Conservation (phyloP, 2,329 filamentous ascomycete genomes). For the Berkeleyomyces rouxiae region DNA sequence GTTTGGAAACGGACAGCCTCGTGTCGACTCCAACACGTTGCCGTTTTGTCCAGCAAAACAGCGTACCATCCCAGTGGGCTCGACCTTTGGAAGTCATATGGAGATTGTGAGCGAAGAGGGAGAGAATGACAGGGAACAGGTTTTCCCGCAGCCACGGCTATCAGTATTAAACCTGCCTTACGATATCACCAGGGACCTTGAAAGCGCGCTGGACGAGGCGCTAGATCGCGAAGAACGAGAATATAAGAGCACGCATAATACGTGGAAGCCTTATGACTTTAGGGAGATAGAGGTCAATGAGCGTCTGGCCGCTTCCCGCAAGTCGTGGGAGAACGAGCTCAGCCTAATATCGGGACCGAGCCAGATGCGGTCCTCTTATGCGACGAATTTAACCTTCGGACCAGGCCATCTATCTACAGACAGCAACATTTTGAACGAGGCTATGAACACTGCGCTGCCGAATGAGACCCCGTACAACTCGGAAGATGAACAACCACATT, state of each 20-base stretch:
- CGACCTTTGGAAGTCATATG: neutral
- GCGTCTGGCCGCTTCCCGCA: neutral
- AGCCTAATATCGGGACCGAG: neutral
- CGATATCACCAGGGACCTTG: conserved; percentile 10
- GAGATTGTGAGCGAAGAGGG: neutral
- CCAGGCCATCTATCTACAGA: neutral
- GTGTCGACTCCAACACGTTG: conserved; percentile 7
- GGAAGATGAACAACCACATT: neutral
- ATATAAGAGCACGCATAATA: neutral
- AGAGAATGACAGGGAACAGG: neutral
- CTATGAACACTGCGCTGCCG: neutral
- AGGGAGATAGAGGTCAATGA: neutral
- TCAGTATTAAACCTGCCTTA: neutral
- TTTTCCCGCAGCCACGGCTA: neutral
- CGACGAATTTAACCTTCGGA: neutral
- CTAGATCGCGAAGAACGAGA: conserved; percentile 8
- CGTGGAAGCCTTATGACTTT: neutral
- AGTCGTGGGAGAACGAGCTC: neutral
- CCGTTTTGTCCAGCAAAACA: neutral
- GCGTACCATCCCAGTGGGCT: neutral
- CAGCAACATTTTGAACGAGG: neutral
- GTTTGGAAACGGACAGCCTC: neutral
- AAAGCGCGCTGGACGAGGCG: conserved; percentile 3
- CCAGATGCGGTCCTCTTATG: neutral
- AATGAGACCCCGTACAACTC: neutral